Evolutionary conservation across 2,329 filamentous ascomycete genomes (phyloP).

Genomic region (Blastomyces silverae): DNA sequence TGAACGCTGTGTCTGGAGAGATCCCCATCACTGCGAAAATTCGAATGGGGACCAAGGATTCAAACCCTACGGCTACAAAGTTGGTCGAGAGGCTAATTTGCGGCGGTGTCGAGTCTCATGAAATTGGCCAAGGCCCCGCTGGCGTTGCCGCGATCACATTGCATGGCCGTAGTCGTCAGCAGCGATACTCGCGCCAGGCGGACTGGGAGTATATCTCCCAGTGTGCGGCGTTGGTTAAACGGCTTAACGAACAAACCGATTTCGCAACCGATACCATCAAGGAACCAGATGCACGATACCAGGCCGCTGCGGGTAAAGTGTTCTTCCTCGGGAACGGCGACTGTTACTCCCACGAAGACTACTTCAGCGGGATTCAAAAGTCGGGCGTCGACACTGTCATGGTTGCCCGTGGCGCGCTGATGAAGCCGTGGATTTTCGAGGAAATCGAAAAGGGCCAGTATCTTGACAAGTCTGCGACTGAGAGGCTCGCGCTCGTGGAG

Average conservation of each 20-base stretch:
- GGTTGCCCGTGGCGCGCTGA: constrained; percentile 89
- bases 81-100: constrained; percentile 77
- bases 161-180: constrained; percentile 86
- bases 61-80: constrained; percentile 69
- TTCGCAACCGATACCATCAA: constrained; percentile 65
- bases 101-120: constrained; percentile 65
- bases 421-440: constrained; percentile 98
- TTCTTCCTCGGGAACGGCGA: constrained; percentile 97
- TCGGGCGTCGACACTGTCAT: constrained; percentile 87
- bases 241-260: constrained; percentile 64
- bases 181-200: constrained; percentile 85
- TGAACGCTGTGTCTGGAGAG: constrained; percentile 87
- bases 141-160: constrained; percentile 94
- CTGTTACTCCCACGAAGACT: constrained; percentile 88
- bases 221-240: constrained; percentile 75
- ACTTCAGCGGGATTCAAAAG: constrained; percentile 68
- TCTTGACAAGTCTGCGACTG: constrained; percentile 84
- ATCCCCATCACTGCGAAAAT: constrained; percentile 94
- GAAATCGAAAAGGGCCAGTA: constrained; percentile 90
- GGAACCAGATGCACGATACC: constrained; percentile 68
- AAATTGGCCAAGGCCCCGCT: constrained; percentile 60
- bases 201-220: constrained; percentile 94
- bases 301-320: constrained; percentile 63
- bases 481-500: constrained; percentile 78
- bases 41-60: constrained; percentile 78